Evolutionary conservation across 208 protist genomes (phyloP).

Genomic region (Entamoeba moshkovskii): DNA sequence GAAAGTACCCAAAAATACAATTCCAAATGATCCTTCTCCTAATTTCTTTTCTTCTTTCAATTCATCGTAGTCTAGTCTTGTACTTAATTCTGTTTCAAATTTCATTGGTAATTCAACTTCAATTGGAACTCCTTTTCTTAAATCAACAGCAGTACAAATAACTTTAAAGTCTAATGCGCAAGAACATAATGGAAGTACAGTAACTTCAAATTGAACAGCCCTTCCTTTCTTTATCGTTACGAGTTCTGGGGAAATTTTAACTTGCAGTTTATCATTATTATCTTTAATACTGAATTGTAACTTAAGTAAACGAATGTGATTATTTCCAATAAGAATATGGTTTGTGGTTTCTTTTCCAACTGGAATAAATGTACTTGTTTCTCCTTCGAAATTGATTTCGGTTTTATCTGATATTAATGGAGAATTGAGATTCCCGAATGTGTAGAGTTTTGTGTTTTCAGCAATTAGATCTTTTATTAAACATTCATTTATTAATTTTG

Average conservation of each 20-base stretch:
- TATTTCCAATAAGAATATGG: background rate
- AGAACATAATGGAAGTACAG: background rate
- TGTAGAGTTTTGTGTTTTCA: too few relatives aligned
- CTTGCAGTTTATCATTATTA: background rate
- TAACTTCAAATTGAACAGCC: background rate
- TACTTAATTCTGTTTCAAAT: background rate
- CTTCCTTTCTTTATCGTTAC: background rate
- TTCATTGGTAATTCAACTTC: background rate
- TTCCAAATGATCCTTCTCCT: background rate
- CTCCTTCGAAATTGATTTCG: too few relatives aligned
- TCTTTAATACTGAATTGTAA: background rate
- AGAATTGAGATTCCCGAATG: too few relatives aligned
- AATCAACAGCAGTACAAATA: background rate
- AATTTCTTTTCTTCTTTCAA: background rate
- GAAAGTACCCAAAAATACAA: background rate
- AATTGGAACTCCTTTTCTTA: background rate
- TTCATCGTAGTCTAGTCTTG: background rate
- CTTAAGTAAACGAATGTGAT: background rate
- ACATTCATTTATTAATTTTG: too few relatives aligned
- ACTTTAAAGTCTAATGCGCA: background rate
- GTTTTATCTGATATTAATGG: too few relatives aligned
- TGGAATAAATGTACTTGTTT: too few relatives aligned
- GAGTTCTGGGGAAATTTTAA: background rate
- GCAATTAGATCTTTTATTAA: too few relatives aligned
- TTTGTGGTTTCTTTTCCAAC: background rate